Percentiles rank a stretch among this genome's conserved stretches.
These are phyloP conservation scores for Syzygium malaccense DNA, from an alignment of 441 rosid genomes.

Conservation along the genomic window DNA sequence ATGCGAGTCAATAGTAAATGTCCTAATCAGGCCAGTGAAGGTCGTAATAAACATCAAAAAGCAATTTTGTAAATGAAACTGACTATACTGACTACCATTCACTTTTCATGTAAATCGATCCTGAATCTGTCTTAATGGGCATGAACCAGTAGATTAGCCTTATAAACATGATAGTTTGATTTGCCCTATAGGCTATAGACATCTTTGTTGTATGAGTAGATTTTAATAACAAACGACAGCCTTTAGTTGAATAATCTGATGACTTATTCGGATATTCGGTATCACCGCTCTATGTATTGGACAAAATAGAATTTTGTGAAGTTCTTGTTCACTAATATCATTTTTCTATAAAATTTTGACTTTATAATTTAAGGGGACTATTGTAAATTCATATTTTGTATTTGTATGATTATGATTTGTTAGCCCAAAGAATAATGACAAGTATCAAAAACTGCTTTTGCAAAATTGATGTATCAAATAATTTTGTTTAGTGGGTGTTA, in stretches of 20 bases:
- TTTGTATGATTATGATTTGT: background rate
- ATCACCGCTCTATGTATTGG: background rate
- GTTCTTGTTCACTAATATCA: background rate
- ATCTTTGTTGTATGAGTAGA: too few species aligned
- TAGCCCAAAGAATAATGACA: background rate
- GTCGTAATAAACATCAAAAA: background rate
- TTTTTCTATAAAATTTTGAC: background rate
- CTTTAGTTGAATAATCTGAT: too few species aligned
- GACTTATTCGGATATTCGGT: too few species aligned
- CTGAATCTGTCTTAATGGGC: background rate
- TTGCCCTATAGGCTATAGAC: too few species aligned
- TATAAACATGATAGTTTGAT: too few species aligned
- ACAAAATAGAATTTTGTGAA: too few species aligned
- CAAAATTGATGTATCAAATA: background rate
- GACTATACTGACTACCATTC: background rate
- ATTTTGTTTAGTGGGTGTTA: fast-evolving
- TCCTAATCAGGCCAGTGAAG: background rate
- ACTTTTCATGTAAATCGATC: background rate
- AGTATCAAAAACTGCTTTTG: background rate
- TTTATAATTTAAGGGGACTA: fast-evolving
- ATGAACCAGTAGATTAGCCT: background rate
- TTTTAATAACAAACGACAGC: too few species aligned
- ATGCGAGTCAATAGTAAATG: too few species aligned
- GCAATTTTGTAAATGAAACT: background rate
- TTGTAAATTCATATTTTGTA: background rate